Evolutionary conservation across 768 basidiomycete genomes (phyloP).

Genomic region (Mycena capillaripes): DNA sequence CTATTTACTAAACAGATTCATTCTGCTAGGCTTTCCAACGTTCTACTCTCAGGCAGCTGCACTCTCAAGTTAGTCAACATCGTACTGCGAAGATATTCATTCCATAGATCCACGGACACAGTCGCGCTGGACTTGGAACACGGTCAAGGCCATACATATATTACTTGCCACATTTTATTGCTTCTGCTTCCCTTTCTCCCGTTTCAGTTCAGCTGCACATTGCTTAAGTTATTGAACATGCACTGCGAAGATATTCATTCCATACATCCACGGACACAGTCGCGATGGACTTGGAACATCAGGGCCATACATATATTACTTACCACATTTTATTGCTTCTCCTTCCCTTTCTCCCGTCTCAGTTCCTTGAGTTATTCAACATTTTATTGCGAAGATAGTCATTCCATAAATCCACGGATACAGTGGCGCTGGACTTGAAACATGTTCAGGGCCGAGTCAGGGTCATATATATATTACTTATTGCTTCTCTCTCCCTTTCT

Average conservation of each 20-base stretch:
- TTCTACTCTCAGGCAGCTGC: background rate
- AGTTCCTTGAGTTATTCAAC: background rate
- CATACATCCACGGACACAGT: too few species aligned
- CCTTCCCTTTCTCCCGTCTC: too few species aligned
- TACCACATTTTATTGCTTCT: too few species aligned
- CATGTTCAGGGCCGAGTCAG: too few species aligned
- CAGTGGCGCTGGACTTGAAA: background rate
- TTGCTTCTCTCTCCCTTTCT: background rate
- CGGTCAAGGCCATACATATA: background rate
- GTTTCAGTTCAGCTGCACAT: too few species aligned
- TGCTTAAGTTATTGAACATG: too few species aligned
- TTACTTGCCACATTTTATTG: background rate
- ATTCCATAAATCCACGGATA: background rate
- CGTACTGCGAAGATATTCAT: background rate
- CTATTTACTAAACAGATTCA: background rate
- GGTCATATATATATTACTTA: background rate
- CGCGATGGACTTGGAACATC: too few species aligned
- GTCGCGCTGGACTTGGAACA: background rate
- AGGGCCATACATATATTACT: too few species aligned
- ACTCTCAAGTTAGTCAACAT: background rate
- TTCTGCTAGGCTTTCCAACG: background rate
- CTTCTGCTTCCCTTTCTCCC: background rate
- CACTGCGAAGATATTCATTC: too few species aligned
- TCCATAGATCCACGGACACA: background rate
- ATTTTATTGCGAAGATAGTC: background rate